These are phyloP conservation scores for Trichoderma sp. DNA, from an alignment of 2,329 filamentous ascomycete species.

Conservation along the genomic window DNA sequence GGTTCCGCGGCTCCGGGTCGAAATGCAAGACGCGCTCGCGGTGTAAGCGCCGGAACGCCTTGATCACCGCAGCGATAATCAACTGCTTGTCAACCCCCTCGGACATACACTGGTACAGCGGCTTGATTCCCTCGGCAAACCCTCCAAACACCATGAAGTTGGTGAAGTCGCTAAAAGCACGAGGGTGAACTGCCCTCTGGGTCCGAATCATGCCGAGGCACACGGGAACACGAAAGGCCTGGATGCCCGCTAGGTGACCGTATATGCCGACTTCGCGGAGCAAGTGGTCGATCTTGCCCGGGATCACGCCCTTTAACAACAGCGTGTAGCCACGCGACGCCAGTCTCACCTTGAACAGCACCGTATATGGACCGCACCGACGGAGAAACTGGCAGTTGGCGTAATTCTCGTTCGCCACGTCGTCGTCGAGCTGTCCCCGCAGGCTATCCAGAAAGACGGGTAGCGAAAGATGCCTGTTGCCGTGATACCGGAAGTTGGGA, in stretches of 20 bases:
- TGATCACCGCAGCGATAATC: neutral
- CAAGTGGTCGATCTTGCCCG: constrained; percentile 31
- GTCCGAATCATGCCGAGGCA: constrained; percentile 41
- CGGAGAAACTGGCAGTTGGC: constrained; percentile 36
- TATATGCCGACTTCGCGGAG: constrained; percentile 42
- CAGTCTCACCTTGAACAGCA: constrained; percentile 46
- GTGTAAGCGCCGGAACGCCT: constrained; percentile 27
- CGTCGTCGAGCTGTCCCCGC: neutral
- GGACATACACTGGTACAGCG: neutral
- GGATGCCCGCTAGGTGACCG: constrained; percentile 34
- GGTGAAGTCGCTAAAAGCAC: constrained; percentile 32
- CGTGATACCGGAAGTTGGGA: neutral
- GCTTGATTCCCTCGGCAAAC: neutral
- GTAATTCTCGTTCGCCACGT: neutral
- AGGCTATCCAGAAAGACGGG: neutral
- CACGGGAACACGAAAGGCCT: constrained; percentile 42
- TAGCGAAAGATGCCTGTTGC: neutral
- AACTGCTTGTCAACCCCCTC: neutral
- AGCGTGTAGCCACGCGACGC: constrained; percentile 39
- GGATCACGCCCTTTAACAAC: constrained; percentile 43
- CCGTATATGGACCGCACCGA: constrained; percentile 36
- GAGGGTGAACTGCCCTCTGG: neutral
- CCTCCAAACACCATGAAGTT: constrained; percentile 42
- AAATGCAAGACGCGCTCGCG: constrained; percentile 35
- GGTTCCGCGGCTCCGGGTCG: constrained; percentile 40